Conservation (phyloP, 805 yeast species). For the Candida palmyrensis region DNA sequence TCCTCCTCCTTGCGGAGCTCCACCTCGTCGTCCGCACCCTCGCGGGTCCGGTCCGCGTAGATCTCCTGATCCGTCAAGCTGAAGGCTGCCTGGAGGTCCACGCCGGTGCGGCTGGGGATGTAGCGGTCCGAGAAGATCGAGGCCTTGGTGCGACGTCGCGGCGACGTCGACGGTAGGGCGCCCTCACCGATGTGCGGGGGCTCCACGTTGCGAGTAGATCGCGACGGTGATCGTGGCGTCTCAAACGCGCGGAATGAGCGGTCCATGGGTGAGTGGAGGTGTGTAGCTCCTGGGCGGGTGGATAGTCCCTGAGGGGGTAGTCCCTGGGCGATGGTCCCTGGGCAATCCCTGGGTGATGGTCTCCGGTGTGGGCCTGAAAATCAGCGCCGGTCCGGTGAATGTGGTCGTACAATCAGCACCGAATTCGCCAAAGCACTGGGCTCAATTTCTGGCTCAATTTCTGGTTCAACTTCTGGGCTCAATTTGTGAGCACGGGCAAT, state of each 20-base stretch:
- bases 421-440: too few species aligned
- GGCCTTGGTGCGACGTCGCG: slow-evolving; percentile 45
- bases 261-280: too few species aligned
- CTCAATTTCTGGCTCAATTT: too few species aligned
- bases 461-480: too few species aligned
- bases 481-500: too few species aligned
- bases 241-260: slow-evolving; percentile 17
- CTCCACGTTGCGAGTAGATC: slow-evolving; percentile 33
- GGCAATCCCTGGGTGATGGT: too few species aligned
- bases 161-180: slow-evolving; percentile 30
- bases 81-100: slow-evolving; percentile 84
- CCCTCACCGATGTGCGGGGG: slow-evolving; percentile 33
- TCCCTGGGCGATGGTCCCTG: too few species aligned
- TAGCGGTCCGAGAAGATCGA: slow-evolving; percentile 73
- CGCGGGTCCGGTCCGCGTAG: slow-evolving; percentile 13
- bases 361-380: too few species aligned
- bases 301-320: too few species aligned
- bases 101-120: slow-evolving; percentile 82
- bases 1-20: slow-evolving; percentile 70
- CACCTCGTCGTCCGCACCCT: slow-evolving; percentile 48
- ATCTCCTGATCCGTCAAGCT: slow-evolving; percentile 46
- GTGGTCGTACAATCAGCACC: too few species aligned
- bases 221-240: slow-evolving; percentile 39
- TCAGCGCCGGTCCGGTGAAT: too few species aligned
- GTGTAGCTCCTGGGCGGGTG: too few species aligned